These are phyloP conservation scores for Juncus effusus DNA, from an alignment of 176 grass and related monocot genomes.

Conservation along the genomic window DNA sequence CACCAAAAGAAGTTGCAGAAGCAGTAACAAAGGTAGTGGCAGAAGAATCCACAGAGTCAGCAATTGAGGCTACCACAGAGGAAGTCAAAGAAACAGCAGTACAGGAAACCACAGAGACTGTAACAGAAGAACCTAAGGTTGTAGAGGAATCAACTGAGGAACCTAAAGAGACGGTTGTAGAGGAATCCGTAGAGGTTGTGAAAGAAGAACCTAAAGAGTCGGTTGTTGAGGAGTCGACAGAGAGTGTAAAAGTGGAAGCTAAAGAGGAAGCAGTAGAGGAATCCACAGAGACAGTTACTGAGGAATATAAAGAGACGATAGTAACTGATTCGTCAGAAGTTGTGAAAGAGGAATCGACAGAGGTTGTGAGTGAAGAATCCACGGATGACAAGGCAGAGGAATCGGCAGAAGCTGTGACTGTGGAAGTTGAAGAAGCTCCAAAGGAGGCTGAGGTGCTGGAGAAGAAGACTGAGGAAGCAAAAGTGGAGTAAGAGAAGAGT, in stretches of 20 bases:
- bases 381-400: neutral
- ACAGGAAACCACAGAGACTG: conserved; percentile 15
- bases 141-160: conserved; percentile 1
- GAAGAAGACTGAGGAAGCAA: neutral
- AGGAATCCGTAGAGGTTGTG: conserved; percentile 15
- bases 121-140: neutral
- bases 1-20: conserved; percentile 16
- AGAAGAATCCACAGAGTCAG: conserved; percentile 8
- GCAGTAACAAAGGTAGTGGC: neutral
- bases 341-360: neutral
- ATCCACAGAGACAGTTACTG: conserved; percentile 9
- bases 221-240: no score
- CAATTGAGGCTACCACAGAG: neutral
- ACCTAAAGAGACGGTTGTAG: conserved; percentile 8
- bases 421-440: neutral
- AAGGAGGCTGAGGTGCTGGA: conserved; percentile 4
- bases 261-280: conserved; percentile 9
- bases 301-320: neutral
- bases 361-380: neutral
- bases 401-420: neutral
- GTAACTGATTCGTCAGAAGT: neutral
- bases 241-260: neutral
- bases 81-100: conserved; percentile 12
- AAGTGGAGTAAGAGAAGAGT: conserved; percentile 19
- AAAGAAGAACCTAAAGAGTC: conserved; percentile 2